Percentiles rank a stretch among this genome's conserved stretches.
These are phyloP conservation scores for Tympanopsis confertula DNA, from an alignment of 2,329 filamentous ascomycete species.

Conservation along the genomic window DNA sequence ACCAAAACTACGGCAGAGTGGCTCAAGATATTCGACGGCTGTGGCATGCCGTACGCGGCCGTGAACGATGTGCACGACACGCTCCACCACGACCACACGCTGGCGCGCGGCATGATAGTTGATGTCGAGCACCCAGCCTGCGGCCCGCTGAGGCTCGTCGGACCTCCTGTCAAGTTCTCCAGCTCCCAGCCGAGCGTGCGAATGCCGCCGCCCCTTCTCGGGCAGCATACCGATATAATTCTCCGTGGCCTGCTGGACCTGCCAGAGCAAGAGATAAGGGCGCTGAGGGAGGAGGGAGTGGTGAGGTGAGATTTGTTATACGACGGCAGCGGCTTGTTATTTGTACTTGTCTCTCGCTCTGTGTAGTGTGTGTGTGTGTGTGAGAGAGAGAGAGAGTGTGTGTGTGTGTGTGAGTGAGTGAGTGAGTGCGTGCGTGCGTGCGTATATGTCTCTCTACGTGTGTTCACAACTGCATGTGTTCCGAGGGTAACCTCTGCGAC, in stretches of 20 bases:
- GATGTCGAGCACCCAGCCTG: conserved; percentile 51
- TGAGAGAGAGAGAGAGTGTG: no score
- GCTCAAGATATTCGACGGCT: conserved; percentile 51
- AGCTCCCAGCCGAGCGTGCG: conserved; percentile 46
- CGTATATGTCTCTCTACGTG: not conserved
- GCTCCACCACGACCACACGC: conserved; percentile 50
- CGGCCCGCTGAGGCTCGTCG: conserved; percentile 48
- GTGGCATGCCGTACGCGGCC: conserved; percentile 58
- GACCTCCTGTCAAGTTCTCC: conserved; percentile 59
- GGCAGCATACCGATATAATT: conserved; percentile 47
- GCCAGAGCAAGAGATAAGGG: conserved; percentile 25
- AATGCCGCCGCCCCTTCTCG: conserved; percentile 48
- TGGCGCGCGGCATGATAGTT: conserved; percentile 50
- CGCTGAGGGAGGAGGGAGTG: not conserved
- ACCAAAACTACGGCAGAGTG: conserved; percentile 53
- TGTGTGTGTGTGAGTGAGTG: no score
- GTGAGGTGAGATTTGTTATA: no score
- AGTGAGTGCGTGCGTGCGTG: no score
- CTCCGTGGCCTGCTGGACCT: conserved; percentile 24
- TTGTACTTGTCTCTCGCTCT: no score
- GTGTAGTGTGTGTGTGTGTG: no score
- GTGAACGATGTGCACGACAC: conserved; percentile 59
- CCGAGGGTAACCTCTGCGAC: not conserved
- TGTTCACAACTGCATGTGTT: not conserved
- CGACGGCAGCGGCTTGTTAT: no score